Conservation (phyloP, 2,329 filamentous ascomycete genomes). For the Pestalotiopsis sp. region DNA sequence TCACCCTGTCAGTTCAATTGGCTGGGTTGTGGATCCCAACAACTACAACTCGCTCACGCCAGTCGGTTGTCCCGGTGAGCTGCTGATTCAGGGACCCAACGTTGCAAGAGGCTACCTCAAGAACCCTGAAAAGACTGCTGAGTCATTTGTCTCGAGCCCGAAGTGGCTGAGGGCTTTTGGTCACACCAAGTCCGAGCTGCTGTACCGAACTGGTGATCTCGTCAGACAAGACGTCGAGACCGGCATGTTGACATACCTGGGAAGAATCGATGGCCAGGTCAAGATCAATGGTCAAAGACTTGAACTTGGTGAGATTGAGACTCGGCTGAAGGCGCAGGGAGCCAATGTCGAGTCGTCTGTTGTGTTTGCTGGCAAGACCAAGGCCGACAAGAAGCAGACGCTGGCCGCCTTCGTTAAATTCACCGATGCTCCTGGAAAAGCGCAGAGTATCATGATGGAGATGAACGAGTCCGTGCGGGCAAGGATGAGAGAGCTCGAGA, state of each 20-base stretch:
- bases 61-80: slow-evolving; percentile 17
- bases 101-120: slow-evolving; percentile 32
- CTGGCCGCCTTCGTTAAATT: neutral
- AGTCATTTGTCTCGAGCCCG: slow-evolving; percentile 24
- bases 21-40: slow-evolving; percentile 14
- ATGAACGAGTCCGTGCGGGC: neutral
- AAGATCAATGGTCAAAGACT: slow-evolving; percentile 42
- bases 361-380: slow-evolving; percentile 10
- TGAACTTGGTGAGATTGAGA: slow-evolving; percentile 42
- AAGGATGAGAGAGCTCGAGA: neutral
- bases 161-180: neutral
- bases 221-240: slow-evolving; percentile 28
- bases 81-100: slow-evolving; percentile 16
- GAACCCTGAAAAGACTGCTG: slow-evolving; percentile 17
- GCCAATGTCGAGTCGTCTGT: slow-evolving; percentile 6
- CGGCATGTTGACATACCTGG: slow-evolving; percentile 31
- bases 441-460: slow-evolving; percentile 1
- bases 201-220: slow-evolving; percentile 39
- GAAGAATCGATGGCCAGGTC: slow-evolving; percentile 39
- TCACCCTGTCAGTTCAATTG: neutral
- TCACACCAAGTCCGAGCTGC: slow-evolving; percentile 18
- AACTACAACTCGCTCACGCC: slow-evolving; percentile 14
- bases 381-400: slow-evolving; percentile 1
- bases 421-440: neutral
- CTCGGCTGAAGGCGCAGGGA: neutral